Percentiles rank a stretch among this genome's conserved stretches.
Conservation (phyloP, 768 basidiomycete genomes). For the Phaeotremella fagi region DNA sequence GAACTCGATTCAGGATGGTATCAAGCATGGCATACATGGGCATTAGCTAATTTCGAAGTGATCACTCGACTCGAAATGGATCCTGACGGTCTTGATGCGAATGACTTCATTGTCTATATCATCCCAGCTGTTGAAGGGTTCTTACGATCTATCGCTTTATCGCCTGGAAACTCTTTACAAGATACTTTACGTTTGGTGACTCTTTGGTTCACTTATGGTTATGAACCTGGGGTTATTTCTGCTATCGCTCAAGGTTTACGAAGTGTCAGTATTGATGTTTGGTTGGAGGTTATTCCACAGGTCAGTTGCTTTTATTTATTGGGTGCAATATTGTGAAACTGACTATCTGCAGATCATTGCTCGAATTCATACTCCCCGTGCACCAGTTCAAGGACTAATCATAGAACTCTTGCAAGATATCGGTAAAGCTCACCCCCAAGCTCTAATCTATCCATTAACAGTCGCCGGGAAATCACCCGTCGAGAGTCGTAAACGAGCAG, state of each 20-base stretch:
- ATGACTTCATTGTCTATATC: conserved; percentile 70
- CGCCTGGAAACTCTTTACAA: conserved; percentile 84
- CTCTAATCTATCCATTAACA: conserved; percentile 84
- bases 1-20: conserved; percentile 94
- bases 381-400: conserved; percentile 81
- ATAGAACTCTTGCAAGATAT: conserved; percentile 82
- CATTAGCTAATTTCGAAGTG: conserved; percentile 91
- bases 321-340: not conserved
- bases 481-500: conserved; percentile 70
- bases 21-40: conserved; percentile 99
- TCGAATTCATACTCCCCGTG: conserved; percentile 89
- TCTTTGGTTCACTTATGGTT: conserved; percentile 96
- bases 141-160: conserved; percentile 88
- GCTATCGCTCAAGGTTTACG: conserved; percentile 83
- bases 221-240: conserved; percentile 78
- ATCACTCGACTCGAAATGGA: conserved; percentile 71
- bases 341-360: conserved; percentile 73
- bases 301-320: conserved; percentile 52
- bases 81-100: conserved; percentile 59
- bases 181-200: conserved; percentile 90
- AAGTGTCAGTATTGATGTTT: conserved; percentile 89
- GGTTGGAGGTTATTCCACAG: conserved; percentile 98
- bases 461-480: conserved; percentile 97
- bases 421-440: conserved; percentile 95
- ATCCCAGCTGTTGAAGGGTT: conserved; percentile 86